Conservation (phyloP, 352 stramenopile genomes). For the Pythium brachiatum region DNA sequence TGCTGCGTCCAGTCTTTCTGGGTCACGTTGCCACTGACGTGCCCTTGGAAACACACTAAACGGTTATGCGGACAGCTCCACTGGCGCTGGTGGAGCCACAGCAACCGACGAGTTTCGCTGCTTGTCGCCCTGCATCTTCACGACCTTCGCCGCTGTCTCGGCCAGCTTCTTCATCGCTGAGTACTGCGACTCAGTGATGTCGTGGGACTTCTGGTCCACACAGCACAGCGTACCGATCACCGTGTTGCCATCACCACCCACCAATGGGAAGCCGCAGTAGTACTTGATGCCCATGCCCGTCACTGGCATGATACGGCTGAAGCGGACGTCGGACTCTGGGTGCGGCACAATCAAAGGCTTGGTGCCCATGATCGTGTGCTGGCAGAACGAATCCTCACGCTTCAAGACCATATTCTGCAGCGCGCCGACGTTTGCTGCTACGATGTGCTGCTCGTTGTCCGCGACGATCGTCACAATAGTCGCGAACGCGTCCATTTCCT, state of each 20-base stretch:
- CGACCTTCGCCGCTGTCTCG: conserved; percentile 48
- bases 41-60: not conserved
- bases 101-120: not conserved
- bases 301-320: conserved; percentile 34
- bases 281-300: conserved; percentile 45
- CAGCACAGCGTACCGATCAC: conserved; percentile 65
- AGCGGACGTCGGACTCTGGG: conserved; percentile 61
- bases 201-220: conserved; percentile 23
- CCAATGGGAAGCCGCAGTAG: conserved; percentile 72
- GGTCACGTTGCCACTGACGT: not conserved
- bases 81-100: not conserved
- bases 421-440: conserved; percentile 38
- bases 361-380: conserved; percentile 55
- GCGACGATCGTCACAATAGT: conserved; percentile 65
- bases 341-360: conserved; percentile 65
- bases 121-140: conserved; percentile 26
- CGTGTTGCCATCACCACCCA: conserved; percentile 19
- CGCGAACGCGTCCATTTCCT: conserved; percentile 51
- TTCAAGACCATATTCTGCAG: conserved; percentile 38
- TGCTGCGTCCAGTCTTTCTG: too few species aligned
- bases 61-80: not conserved
- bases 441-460: conserved; percentile 38
- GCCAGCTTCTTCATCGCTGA: conserved; percentile 27
- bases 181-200: conserved; percentile 28
- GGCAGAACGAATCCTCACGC: conserved; percentile 58